Evolutionary conservation across 2,329 filamentous ascomycete species (phyloP), one percentile per base, ranked within the genome.

Genomic region (Geosmithia morbida): DNA sequence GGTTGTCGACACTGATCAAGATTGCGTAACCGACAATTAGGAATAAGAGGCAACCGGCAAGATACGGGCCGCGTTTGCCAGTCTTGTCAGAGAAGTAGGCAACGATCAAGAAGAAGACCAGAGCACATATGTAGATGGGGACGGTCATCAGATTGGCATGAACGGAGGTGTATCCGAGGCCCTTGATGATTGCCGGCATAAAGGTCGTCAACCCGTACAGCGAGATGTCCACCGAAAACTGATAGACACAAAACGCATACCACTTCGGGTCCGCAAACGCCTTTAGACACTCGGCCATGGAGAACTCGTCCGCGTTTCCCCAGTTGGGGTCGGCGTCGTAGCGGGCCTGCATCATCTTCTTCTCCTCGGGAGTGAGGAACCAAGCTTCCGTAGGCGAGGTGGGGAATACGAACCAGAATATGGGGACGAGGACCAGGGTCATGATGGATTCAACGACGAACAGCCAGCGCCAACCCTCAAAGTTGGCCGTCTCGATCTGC

Each of bases 361-460:
- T 49, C 37, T 53, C 52, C 14, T 54, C 52, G 11, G 43, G 47
- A 14, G 49, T 51, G 10, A 54, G 46, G 44, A 54, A 54, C 53
- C 59, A 61, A 1, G 60, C 60, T 1, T 54, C 55, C 2, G 48
- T 52, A 7, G 60, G 56, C 2, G 52, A 50, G 22, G 55, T 49
- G 17, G 59, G 59, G 44, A 61, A 60, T 18, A 58, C 41, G 16
- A 54, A 49, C 43, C 46, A 57, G 49, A 60, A 57, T 3, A 57
- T 19, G 4, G 57, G 58, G n/a, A 52, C 63, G 41, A 67, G 52
- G 19, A 60, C 46, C 20, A 68, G 55, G 2, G 66, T 68, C 10
- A 67, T 57, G 40, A 56, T 54, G 3, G 64, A 66, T 49, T 69
- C 64, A 18, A 69, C 57, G 41, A 63, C 60, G 49, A 67, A 67